These are phyloP conservation scores for Chlorella sorokiniana DNA, from an alignment of 139 green algal species.

Conservation along the genomic window DNA sequence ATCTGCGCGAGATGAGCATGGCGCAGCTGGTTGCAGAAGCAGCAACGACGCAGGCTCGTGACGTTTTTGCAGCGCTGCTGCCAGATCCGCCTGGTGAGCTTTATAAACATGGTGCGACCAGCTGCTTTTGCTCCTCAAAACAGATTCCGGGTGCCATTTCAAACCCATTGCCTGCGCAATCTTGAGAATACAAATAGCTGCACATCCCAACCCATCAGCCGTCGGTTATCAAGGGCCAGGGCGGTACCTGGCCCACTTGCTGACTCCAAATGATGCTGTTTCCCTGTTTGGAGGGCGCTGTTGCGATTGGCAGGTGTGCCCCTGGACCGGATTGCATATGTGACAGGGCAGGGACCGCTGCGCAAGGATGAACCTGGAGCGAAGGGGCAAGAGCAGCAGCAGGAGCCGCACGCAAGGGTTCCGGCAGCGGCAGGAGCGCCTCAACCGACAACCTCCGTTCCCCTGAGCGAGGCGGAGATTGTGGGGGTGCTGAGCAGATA, in stretches of 20 bases:
- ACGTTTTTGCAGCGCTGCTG: conserved; percentile 28
- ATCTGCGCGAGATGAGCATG: conserved; percentile 5
- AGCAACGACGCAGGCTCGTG: conserved; percentile 1
- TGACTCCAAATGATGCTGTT: background rate
- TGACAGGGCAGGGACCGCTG: conserved; percentile 9
- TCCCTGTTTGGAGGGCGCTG: background rate
- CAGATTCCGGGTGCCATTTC: no score
- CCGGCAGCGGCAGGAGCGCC: background rate
- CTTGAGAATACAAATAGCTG: no score
- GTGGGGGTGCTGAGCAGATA: background rate
- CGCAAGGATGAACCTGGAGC: background rate
- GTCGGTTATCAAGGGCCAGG: no score
- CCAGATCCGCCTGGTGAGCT: conserved; percentile 11
- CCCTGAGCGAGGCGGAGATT: background rate
- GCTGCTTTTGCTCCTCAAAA: no score
- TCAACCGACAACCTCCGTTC: background rate
- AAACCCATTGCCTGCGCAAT: no score
- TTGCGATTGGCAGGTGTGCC: conserved; percentile 14
- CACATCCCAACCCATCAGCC: no score
- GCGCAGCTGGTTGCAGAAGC: conserved; percentile 10
- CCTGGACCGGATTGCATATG: conserved; percentile 14
- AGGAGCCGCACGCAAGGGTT: background rate
- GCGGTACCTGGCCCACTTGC: no score
- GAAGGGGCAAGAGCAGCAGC: background rate
- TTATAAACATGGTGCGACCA: no score